These are phyloP conservation scores for Penicillium cosmopolitanum DNA, from an alignment of 495 filamentous ascomycete species.

Conservation along the genomic window DNA sequence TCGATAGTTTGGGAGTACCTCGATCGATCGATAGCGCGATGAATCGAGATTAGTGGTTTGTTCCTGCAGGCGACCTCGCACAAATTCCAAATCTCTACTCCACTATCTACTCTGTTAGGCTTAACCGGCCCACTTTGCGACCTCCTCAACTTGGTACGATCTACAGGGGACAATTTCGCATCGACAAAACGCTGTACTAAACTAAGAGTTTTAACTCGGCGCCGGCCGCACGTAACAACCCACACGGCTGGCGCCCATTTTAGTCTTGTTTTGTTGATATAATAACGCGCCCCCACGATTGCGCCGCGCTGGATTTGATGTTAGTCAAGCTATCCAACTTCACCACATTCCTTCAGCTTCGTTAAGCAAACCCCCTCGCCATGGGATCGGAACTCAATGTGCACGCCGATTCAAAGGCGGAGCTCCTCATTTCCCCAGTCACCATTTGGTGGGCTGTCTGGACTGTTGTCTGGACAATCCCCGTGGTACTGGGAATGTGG, in stretches of 20 bases:
- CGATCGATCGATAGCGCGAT: constrained; percentile 4
- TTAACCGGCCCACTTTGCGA: background rate
- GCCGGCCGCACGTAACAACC: constrained; percentile 1
- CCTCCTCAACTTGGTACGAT: constrained; percentile 7
- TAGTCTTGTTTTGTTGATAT: constrained; percentile 1
- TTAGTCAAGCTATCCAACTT: constrained; percentile 32
- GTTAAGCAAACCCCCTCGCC: constrained; percentile 13
- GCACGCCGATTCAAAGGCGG: constrained; percentile 32
- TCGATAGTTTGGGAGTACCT: background rate
- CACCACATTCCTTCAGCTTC: constrained; percentile 34
- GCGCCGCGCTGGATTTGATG: constrained; percentile 5
- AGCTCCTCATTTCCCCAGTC: constrained; percentile 28
- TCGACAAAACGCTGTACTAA: background rate
- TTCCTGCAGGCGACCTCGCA: background rate
- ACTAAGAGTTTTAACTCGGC: background rate
- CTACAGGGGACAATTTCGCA: constrained; percentile 8
- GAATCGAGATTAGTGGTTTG: constrained; percentile 7
- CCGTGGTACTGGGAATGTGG: constrained; percentile 54
- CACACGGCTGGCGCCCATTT: constrained; percentile 3
- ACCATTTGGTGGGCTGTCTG: constrained; percentile 41
- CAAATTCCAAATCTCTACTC: constrained; percentile 5
- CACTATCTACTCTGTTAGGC: background rate
- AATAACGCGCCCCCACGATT: constrained; percentile 6
- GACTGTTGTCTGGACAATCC: constrained; percentile 55
- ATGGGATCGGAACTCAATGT: constrained; percentile 45